phyloP scores from a whole-genome alignment of 441 rosid species.

The Aleurites moluccanus region DNA sequence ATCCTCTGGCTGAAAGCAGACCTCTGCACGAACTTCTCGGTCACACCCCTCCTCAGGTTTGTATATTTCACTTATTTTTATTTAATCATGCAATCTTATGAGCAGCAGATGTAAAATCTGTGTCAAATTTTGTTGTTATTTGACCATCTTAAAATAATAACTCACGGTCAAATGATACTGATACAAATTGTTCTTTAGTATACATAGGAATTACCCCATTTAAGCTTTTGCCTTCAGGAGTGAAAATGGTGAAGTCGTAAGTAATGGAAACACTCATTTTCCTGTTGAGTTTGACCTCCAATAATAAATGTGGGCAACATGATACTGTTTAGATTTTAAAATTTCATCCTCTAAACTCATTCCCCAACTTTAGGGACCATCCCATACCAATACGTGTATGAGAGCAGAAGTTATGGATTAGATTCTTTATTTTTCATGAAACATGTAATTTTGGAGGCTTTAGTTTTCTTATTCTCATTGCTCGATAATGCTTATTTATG shows the following conservation, averaged over 20 bases:
- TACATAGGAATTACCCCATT: background rate
- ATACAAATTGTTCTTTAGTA: background rate
- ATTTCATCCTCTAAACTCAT: background rate
- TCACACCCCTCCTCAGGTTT: slow-evolving; percentile 54
- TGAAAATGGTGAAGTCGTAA: background rate
- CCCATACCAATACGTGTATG: background rate
- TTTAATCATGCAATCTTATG: too few relatives aligned
- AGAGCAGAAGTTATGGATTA: background rate
- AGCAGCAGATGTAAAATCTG: too few relatives aligned
- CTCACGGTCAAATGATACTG: background rate
- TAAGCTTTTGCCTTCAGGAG: background rate
- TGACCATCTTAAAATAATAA: background rate
- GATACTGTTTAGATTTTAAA: background rate
- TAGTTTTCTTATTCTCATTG: background rate
- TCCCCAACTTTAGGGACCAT: background rate
- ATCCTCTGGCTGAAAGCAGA: slow-evolving; percentile 73
- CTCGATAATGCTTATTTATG: slow-evolving; percentile 19
- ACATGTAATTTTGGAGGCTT: background rate
- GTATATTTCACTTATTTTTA: background rate
- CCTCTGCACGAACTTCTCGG: slow-evolving; percentile 96
- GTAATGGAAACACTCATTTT: background rate
- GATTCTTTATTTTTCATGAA: background rate
- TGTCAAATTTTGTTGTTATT: background rate
- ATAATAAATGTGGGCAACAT: background rate
- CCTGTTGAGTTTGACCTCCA: background rate